Evolutionary conservation across 352 stramenopile genomes (phyloP), one percentile per base, ranked within the genome.

Genomic region (Phytopythium sindhum): DNA sequence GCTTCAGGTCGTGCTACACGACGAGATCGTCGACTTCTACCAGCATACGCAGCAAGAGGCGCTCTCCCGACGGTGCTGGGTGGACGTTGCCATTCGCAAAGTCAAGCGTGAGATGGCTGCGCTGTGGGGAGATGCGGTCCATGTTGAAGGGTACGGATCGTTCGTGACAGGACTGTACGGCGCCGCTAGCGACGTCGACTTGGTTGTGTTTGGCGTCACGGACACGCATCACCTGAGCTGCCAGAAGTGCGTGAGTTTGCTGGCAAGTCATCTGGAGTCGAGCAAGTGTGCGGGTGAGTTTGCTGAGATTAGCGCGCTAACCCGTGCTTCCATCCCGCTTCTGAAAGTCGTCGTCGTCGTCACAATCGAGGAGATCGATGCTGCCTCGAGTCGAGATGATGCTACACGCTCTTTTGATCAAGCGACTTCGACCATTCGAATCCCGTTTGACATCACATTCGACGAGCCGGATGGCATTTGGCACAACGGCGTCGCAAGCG

Each of bases 371-470:
- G 47, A 54, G 4, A 15, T 54, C 12, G 24, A 19, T 4, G 47
- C 10, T 0, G 7, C 9, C 26, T 12, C 24, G 2, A 54, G 10
- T 24, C 7, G 1, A 8, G 47, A 29, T 33, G 47, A 15, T 19
- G 15, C 1, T 11, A 4, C 23, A 28, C 21, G 28, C 19, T 11
- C 23, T 4, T 21, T 2, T 4, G 45, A n/a, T 11, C 29, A 57
- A 44, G 61, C 66, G n/a, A 41, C 17, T 8, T 42, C 35, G 19
- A 57, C 31, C 26, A 31, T 87, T 26, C 72, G 69, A 15, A 79
- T 94, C 12, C 83, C 83, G n/a, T 84, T 94, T 14, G 86, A 95
- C 44, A 92, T 95, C 45, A 95, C 86, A 10, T 95, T 93, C 50
- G 86, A 92, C 61, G 80, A 90, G n/a, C 78, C 84, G 0, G 65